Conservation (phyloP, 768 basidiomycete species). For the Amanita thiersii region DNA sequence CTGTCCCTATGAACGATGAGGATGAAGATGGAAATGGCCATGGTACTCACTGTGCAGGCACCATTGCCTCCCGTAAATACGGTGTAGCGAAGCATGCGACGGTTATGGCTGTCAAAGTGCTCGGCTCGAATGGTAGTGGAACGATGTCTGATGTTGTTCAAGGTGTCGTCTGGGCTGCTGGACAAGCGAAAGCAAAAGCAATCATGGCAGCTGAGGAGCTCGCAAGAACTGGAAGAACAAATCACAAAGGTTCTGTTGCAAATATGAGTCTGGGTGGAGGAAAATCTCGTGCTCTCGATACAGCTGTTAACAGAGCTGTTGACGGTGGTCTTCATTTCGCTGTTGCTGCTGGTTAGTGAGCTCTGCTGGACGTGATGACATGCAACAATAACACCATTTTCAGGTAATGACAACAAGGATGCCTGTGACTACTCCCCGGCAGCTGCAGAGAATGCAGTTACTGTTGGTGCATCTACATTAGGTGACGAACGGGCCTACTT, state of each 20-base stretch:
- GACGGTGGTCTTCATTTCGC: slow-evolving; percentile 86
- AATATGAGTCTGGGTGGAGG: slow-evolving; percentile 99
- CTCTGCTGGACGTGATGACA: background rate
- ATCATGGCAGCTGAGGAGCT: slow-evolving; percentile 56
- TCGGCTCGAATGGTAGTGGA: slow-evolving; percentile 92
- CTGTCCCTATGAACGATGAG: slow-evolving; percentile 73
- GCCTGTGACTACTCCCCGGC: slow-evolving; percentile 94
- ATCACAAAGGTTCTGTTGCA: slow-evolving; percentile 90
- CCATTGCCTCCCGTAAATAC: slow-evolving; percentile 87
- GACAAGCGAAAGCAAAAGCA: slow-evolving; percentile 43
- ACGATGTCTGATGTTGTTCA: slow-evolving; percentile 90
- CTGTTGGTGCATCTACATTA: slow-evolving; percentile 88
- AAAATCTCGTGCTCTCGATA: slow-evolving; percentile 79
- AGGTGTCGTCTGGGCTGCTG: slow-evolving; percentile 79
- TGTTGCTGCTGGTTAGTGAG: slow-evolving; percentile 79
- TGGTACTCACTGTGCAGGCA: slow-evolving; percentile 92
- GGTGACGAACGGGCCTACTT: slow-evolving; percentile 81
- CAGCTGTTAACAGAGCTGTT: slow-evolving; percentile 80
- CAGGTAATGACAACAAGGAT: slow-evolving; percentile 78
- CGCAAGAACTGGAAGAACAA: slow-evolving; percentile 65
- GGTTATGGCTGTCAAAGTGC: slow-evolving; percentile 85
- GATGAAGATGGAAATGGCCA: slow-evolving; percentile 96
- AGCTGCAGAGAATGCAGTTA: slow-evolving; percentile 79
- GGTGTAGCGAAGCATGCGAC: slow-evolving; percentile 95
- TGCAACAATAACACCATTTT: background rate